These are phyloP conservation scores for Ocimum tenuiflorum DNA, from an alignment of 257 asterid genomes.

Conservation along the genomic window DNA sequence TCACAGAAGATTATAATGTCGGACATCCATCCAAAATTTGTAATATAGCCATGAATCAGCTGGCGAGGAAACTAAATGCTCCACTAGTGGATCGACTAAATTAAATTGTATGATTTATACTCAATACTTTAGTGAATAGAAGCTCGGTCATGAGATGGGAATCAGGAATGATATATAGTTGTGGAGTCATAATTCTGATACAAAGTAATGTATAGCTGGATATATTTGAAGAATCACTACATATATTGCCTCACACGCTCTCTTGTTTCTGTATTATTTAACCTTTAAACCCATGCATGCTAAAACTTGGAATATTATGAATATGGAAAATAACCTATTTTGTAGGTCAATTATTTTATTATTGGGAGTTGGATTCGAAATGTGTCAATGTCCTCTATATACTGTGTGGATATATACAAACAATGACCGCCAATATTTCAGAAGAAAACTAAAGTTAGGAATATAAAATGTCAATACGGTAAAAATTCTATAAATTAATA, in stretches of 20 bases:
- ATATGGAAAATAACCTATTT: too few species aligned
- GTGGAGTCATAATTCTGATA: background rate
- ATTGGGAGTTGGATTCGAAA: too few species aligned
- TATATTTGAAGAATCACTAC: constrained; percentile 37
- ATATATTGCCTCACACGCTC: constrained; percentile 33
- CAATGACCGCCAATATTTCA: too few species aligned
- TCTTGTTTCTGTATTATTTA: constrained; percentile 51
- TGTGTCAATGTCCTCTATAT: too few species aligned
- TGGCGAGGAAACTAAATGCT: background rate
- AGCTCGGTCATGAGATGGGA: background rate
- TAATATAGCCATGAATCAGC: background rate
- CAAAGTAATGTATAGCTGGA: constrained; percentile 42
- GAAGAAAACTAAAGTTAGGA: too few species aligned
- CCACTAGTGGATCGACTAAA: background rate
- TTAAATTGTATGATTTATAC: background rate
- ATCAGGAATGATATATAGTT: constrained; percentile 11
- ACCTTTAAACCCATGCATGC: too few species aligned
- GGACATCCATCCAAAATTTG: background rate
- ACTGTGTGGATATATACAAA: too few species aligned
- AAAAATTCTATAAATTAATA: too few species aligned
- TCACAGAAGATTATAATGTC: too few species aligned
- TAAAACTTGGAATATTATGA: too few species aligned
- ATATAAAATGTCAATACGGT: too few species aligned
- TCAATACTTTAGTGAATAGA: background rate
- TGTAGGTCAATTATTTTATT: too few species aligned